Base-by-base conservation (phyloP, 495 filamentous ascomycete species). In the Aspergillus diversus region DNA sequence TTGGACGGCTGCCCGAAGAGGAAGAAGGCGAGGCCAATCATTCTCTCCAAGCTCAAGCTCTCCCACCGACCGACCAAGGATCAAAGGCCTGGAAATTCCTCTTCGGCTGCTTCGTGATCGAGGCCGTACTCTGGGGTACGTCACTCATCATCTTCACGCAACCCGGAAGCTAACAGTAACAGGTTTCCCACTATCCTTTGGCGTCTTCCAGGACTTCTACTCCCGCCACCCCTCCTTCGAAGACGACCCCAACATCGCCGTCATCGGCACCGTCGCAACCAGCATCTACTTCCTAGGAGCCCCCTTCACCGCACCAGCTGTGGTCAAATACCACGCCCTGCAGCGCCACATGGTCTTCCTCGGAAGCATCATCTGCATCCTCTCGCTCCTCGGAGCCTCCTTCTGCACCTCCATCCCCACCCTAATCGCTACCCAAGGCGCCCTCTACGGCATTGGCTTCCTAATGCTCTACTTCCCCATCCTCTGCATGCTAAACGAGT, bases 401-500 rank as follows among this genome's bases (percentile, higher is more conserved):
- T 63, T 63, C 31, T 32, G 46, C 5, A 21, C 60, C 33, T 33
- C 60, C 31, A 5, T 63, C 2, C 15, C 51, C 0, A 31, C 9
- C 9, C 60, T 63, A 8, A 57, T 63, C 46, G 3, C 31, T 0
- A 63, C 60, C 4, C 60, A 63, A 17, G 60, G 60, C 12, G 31
- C 57, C 2, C 7, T 27, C 11, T 63, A 63, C n/a, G 60, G 60
- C 16, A 27, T 63, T 5, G 60, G 60, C 0, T 63, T 63, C n/a
- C 31, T 63, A 0, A 57, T 52, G 0, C 39, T 63, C 32, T 63
- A 35, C 31, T 63, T 57, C 33, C 60, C 60, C 27, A 63, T 63
- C 31, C 8, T 63, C 31, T 57, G 54, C 54, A 63, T 63, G 60
- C 53, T 57, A 1, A 63, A 57, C 48, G 52, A 63, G 31, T 63